A percentile compares a stretch with the other conserved stretches of the same genome.
These are phyloP conservation scores for Macadamia integrifolia DNA, from an alignment of 164 flowering plant species.

Conservation along the genomic window DNA sequence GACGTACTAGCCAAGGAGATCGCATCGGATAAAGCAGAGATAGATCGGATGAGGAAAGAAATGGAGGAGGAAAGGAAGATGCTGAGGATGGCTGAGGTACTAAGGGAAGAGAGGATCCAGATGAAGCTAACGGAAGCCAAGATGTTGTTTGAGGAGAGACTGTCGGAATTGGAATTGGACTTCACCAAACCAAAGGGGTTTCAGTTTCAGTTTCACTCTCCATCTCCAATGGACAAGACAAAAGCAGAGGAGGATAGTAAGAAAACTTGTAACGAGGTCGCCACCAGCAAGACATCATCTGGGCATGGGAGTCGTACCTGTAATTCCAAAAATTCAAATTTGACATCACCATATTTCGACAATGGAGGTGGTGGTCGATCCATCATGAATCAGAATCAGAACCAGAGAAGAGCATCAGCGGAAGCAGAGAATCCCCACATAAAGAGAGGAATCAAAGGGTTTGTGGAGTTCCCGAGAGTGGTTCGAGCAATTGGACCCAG, in stretches of 20 bases:
- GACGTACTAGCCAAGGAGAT: conserved; percentile 43
- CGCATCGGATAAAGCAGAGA: conserved; percentile 30
- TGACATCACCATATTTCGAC: no score
- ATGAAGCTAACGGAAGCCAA: conserved; percentile 72
- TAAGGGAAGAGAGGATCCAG: conserved; percentile 71
- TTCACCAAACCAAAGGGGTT: conserved; percentile 7
- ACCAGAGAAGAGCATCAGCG: conserved; percentile 24
- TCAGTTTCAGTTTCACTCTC: conserved; percentile 4
- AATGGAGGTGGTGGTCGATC: conserved; percentile 6
- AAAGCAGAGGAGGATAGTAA: no score
- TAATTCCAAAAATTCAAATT: no score
- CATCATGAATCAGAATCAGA: conserved; percentile 2
- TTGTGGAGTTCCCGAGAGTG: conserved; percentile 76
- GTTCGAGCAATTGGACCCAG: conserved; percentile 55
- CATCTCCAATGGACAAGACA: background rate
- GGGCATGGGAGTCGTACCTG: no score
- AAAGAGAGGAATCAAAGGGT: conserved; percentile 72
- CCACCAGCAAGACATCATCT: no score
- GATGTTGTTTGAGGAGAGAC: conserved; percentile 47
- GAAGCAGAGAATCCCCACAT: conserved; percentile 70
- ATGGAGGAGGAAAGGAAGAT: conserved; percentile 69
- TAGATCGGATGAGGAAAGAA: conserved; percentile 34
- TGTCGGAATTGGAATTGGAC: conserved; percentile 24
- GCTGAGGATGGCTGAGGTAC: conserved; percentile 57
- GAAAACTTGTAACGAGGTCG: no score